Percentiles rank a stretch among this genome's conserved stretches.
Conservation (phyloP, 768 basidiomycete species). For the Rhizopogon vulgaris region DNA sequence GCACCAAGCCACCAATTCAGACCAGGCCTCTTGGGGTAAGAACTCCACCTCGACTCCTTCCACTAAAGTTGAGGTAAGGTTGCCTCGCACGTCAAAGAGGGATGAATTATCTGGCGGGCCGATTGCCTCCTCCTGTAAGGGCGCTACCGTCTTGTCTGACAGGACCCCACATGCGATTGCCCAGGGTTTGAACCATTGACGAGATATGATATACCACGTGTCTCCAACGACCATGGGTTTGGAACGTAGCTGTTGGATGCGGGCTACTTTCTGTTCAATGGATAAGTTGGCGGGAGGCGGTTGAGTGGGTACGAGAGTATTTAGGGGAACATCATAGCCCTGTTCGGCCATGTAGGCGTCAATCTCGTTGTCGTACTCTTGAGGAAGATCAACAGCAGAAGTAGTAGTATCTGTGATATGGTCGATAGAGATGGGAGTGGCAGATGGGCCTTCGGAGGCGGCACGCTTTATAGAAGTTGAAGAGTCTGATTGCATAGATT, state of each 20-base stretch:
- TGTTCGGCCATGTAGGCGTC: slow-evolving; percentile 65
- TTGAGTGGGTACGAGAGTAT: slow-evolving; percentile 15
- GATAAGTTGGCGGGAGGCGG: slow-evolving; percentile 16
- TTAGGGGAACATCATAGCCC: slow-evolving; percentile 30
- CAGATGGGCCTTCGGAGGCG: slow-evolving; percentile 57
- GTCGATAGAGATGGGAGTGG: slow-evolving; percentile 25
- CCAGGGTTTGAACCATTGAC: slow-evolving; percentile 74
- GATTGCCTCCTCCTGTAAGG: slow-evolving; percentile 53
- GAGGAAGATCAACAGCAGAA: slow-evolving; percentile 32
- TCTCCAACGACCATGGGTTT: slow-evolving; percentile 56
- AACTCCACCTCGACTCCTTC: slow-evolving; percentile 73
- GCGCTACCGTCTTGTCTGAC: slow-evolving; percentile 56
- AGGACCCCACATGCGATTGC: slow-evolving; percentile 63
- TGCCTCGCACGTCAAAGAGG: slow-evolving; percentile 51
- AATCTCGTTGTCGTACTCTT: slow-evolving; percentile 51
- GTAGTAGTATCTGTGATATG: slow-evolving; percentile 29
- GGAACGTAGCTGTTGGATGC: slow-evolving; percentile 42
- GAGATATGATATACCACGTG: slow-evolving; percentile 72
- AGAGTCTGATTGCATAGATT: slow-evolving; percentile 70
- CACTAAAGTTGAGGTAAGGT: slow-evolving; percentile 35
- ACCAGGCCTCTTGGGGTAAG: slow-evolving; percentile 70
- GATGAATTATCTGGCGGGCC: slow-evolving; percentile 72
- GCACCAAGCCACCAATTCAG: slow-evolving; percentile 56
- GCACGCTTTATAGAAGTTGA: slow-evolving; percentile 77
- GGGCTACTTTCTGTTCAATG: slow-evolving; percentile 37